Evolutionary conservation across 2,329 filamentous ascomycete genomes (phyloP), one percentile per base, ranked within the genome.

Genomic region (Thermoascus crustaceus): DNA sequence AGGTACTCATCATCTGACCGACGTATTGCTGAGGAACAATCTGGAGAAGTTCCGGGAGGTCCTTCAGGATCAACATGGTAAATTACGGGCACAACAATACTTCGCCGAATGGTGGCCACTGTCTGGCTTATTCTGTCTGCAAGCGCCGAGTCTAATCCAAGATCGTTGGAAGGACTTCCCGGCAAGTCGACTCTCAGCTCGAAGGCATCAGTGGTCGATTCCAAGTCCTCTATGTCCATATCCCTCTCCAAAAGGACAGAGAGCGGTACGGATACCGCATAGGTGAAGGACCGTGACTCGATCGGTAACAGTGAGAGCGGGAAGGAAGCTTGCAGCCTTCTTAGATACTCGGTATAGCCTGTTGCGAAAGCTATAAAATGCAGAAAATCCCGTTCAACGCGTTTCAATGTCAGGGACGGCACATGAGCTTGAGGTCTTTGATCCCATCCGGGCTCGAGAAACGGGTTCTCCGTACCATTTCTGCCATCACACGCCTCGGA

Each of bases 301-400:
- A 75, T 69, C 0, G 73, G 71, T 20, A 81, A 67, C 10, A 71
- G 67, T 2, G 80, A 76, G 1, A 84, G 59, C 0, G 80, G 80
- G 45, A 82, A 82, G 1, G 77, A 54, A 6, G 54, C 50, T 30
- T 58, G 54, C 14, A 57, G 54, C 7, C 52, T 54, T 30, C 45
- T 54, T 26, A 58, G 37, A 30, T 58, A 52, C 3, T 44, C 46
- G 10, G 43, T 32, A 35, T 57, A 49, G 3, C 53, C 63, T 3
- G 75, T 73, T 17, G 80, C 67, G 16, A 80, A 66, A 1, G 76
- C 75, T 6, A 85, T 61, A 37, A 85, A 82, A 36, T 78, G 79
- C 24, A 84, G 64, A 40, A 85, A 83, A 40, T 83, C 79, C 30
- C 76, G 67, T 53, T 85, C 80, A 3, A 78, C 73, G 31, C 76